Percentiles rank a stretch among this genome's conserved stretches.
Evolutionary conservation across 306 rosid species (phyloP).

Genomic region (Senna tora): DNA sequence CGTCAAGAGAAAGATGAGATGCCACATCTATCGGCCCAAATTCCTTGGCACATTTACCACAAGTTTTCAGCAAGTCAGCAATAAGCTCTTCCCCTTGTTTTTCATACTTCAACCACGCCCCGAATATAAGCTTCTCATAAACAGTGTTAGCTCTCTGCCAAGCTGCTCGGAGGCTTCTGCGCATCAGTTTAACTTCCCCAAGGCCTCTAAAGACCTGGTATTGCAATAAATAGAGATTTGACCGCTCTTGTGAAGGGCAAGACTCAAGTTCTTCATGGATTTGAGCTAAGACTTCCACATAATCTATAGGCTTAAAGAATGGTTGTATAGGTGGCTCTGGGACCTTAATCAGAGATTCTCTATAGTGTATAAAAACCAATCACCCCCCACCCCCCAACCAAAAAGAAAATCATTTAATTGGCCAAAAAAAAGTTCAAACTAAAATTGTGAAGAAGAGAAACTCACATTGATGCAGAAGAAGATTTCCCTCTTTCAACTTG

Average conservation of each 20-base stretch:
- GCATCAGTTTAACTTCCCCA: slow-evolving; percentile 83
- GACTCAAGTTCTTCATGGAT: slow-evolving; percentile 93
- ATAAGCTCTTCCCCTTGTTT: slow-evolving; percentile 81
- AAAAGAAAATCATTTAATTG: slow-evolving; percentile 4
- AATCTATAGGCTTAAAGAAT: slow-evolving; percentile 76
- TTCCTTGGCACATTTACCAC: slow-evolving; percentile 77
- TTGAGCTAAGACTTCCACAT: slow-evolving; percentile 90
- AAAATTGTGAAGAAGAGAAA: slow-evolving; percentile 18
- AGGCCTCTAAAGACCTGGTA: slow-evolving; percentile 87
- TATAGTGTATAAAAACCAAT: slow-evolving; percentile 41
- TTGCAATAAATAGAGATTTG: slow-evolving; percentile 78
- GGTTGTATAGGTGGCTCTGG: slow-evolving; percentile 80
- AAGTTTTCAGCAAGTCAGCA: slow-evolving; percentile 65
- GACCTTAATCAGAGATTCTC: slow-evolving; percentile 91
- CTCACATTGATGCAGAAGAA: slow-evolving; percentile 84
- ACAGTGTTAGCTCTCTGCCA: slow-evolving; percentile 79
- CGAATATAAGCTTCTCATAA: slow-evolving; percentile 81
- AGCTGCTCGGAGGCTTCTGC: slow-evolving; percentile 84
- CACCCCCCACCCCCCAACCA: slow-evolving; percentile 12
- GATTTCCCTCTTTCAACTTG: slow-evolving; percentile 95
- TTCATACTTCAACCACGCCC: slow-evolving; percentile 93
- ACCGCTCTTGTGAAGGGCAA: slow-evolving; percentile 67
- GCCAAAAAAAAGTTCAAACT: not conserved
- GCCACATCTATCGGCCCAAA: slow-evolving; percentile 69
- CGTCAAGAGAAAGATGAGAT: slow-evolving; percentile 54